Base-by-base conservation (phyloP, 140 eudicot species). In the Erigeron philadelphicus region DNA sequence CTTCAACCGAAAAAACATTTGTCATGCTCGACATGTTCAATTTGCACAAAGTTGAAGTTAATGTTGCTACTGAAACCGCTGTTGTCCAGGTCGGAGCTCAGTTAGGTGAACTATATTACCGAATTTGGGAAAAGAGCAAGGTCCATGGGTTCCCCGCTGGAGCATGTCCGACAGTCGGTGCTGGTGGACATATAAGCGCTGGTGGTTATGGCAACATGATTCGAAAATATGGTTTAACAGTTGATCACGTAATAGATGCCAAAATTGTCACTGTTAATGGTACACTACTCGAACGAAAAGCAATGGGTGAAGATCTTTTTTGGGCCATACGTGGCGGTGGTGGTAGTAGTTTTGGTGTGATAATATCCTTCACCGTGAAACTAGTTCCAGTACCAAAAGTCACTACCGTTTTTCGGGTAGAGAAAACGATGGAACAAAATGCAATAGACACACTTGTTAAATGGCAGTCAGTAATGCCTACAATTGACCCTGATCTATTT, bases 141-240 rank as follows among this genome's bases (percentile, higher is more conserved):
- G 60, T 70, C 1, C 84, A 64, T 23, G 84, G 78, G 8, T 80
- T 80, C 49, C 81, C 84, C 12, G 84, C 78, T 11, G 81, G 84
- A 43, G 77, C 71, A 10, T 75, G 84, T 11, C 80, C 80, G 9
- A 80, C 80, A 1, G 84, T 80, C 0, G 84, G 84, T 23, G 71
- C 71, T 64, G 84, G 81, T 5, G 84, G 84, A 35, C 84, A 75
- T 53, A 16, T 80, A 9, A 46, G 61, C 53, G 84, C 81, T 7
- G 84, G 84, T 3, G 84, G 84, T 38, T 80, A 70, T n/a, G 84
- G 84, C 0, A 80, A 76, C 16, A 75, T 80, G 81, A 56, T 75
- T 16, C 61, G 84, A 17, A 80, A 80, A 65, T 44, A 70, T 53
- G 84, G 81, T 9, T 38, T 75, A 13, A 31, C 84, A 2, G 81